A percentile compares a stretch with the other conserved stretches of the same genome.
Conservation (phyloP, 331 rosid species). For the Stylosanthes scabra region DNA sequence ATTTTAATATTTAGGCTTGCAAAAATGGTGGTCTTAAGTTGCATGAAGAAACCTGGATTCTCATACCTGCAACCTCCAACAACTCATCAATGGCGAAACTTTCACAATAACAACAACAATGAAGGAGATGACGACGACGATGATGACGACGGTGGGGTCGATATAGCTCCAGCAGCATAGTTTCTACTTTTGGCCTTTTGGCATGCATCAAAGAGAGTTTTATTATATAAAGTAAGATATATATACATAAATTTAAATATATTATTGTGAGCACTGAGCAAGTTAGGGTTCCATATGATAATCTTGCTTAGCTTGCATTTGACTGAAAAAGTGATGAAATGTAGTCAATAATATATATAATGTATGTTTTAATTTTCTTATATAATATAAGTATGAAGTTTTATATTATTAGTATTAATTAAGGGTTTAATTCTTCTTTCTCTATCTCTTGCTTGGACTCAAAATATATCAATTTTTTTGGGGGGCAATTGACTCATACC, state of each 20-base stretch:
- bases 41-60: slow-evolving; percentile 36
- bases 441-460: not conserved
- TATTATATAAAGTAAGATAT: no score
- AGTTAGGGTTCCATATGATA: not conserved
- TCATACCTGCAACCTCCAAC: slow-evolving; percentile 17
- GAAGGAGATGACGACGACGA: slow-evolving; percentile 55
- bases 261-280: no score
- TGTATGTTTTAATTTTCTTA: no score
- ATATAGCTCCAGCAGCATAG: slow-evolving; percentile 70
- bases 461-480: not conserved
- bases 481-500: not conserved
- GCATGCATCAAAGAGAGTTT: not conserved
- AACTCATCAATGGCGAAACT: not conserved
- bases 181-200: slow-evolving; percentile 17
- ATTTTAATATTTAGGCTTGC: not conserved
- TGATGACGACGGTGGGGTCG: slow-evolving; percentile 43
- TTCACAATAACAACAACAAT: not conserved
- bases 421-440: not conserved
- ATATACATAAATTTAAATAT: not conserved
- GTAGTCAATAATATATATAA: no score
- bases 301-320: not conserved
- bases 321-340: not conserved
- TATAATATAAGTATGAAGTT: not conserved
- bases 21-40: slow-evolving; percentile 45
- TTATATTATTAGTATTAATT: not conserved